Percentiles rank a stretch among this genome's conserved stretches.
Evolutionary conservation across 805 yeast species (phyloP).

Genomic region (Candida sanyiensis): DNA sequence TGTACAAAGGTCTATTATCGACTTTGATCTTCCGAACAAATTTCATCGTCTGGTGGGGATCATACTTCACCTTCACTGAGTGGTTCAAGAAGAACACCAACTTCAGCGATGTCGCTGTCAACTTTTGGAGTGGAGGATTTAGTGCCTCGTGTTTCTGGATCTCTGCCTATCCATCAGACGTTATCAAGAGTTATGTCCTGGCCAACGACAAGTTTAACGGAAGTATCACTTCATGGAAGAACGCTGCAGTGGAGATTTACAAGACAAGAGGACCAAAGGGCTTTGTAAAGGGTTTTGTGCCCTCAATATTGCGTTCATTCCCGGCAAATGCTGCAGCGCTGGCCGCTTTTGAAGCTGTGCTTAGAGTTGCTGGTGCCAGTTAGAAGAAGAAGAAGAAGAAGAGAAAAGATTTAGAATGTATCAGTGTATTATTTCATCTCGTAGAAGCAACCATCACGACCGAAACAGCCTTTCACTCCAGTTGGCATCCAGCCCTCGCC

Average conservation of each 20-base stretch:
- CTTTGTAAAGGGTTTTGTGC: slow-evolving; percentile 75
- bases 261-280: slow-evolving; percentile 58
- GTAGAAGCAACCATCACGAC: slow-evolving; percentile 69
- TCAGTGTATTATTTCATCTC: slow-evolving; percentile 24
- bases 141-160: slow-evolving; percentile 87
- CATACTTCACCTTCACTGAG: slow-evolving; percentile 72
- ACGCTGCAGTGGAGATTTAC: slow-evolving; percentile 67
- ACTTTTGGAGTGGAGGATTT: slow-evolving; percentile 90
- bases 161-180: slow-evolving; percentile 84
- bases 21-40: slow-evolving; percentile 85
- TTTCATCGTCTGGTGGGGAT: slow-evolving; percentile 92
- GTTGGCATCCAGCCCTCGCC: slow-evolving; percentile 49
- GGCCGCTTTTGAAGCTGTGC: slow-evolving; percentile 82
- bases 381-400: too few species aligned
- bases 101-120: slow-evolving; percentile 62
- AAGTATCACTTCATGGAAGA: slow-evolving; percentile 61
- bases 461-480: slow-evolving; percentile 53
- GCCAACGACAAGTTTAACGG: slow-evolving; percentile 74
- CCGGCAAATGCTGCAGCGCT: slow-evolving; percentile 94
- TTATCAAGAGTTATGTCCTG: slow-evolving; percentile 79
- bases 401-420: too few species aligned
- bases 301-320: slow-evolving; percentile 75
- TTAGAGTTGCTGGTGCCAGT: slow-evolving; percentile 43
- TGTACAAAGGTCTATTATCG: slow-evolving; percentile 76
- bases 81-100: slow-evolving; percentile 61